Percentiles rank a stretch among this genome's conserved stretches.
These are phyloP conservation scores for Morella rubra DNA, from an alignment of 306 rosid species.

Conservation along the genomic window DNA sequence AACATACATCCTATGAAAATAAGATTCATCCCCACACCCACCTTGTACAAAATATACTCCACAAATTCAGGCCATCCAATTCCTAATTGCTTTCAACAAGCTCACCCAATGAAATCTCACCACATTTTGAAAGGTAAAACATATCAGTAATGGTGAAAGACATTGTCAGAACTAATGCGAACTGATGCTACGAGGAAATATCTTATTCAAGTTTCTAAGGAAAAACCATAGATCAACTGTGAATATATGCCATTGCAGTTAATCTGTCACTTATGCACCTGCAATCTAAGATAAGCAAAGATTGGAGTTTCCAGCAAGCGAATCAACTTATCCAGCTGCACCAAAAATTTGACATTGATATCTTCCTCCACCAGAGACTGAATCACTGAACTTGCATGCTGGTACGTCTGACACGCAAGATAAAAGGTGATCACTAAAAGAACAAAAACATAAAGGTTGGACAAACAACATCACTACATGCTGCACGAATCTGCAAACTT, in stretches of 20 bases:
- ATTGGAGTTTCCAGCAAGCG: conserved; percentile 93
- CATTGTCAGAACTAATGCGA: background rate
- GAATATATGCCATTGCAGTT: conserved; percentile 21
- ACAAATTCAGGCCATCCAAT: background rate
- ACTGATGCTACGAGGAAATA: background rate
- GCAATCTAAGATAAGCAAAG: conserved; percentile 88
- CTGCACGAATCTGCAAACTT: background rate
- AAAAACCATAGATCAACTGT: conserved; percentile 1
- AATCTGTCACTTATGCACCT: conserved; percentile 49
- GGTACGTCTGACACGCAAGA: conserved; percentile 71
- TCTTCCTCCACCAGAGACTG: conserved; percentile 94
- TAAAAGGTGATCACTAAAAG: conserved; percentile 18
- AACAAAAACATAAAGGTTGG: conserved; percentile 14
- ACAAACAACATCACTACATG: background rate
- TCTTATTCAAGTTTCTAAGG: background rate
- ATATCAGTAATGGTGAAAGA: background rate
- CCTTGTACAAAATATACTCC: background rate
- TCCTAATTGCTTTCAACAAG: background rate
- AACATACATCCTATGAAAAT: background rate
- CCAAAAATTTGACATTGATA: conserved; percentile 81
- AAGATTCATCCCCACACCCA: background rate
- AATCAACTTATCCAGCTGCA: conserved; percentile 92
- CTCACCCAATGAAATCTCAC: background rate
- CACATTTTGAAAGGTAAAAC: background rate
- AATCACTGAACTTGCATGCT: conserved; percentile 83